Base-by-base conservation (phyloP, 371 early-diverging fungal species). In the Mortierella sp. region DNA sequence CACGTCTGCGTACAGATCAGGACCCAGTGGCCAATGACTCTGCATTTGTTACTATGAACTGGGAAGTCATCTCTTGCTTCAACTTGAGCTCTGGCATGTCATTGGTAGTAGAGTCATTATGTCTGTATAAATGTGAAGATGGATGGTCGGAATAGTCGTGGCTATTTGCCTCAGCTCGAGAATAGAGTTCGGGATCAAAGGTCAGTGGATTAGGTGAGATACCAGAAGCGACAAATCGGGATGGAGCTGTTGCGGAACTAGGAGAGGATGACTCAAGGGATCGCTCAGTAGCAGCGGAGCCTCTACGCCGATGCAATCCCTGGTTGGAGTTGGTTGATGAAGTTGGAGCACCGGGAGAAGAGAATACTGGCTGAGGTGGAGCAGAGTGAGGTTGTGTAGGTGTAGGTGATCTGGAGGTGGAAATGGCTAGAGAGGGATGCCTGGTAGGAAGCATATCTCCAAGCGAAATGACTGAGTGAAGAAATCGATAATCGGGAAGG, bases 221-320 rank as follows among this genome's bases (percentile, higher is more conserved):
- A 52, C 22, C 22, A 24, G 52, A 47, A 20, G 47, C 47, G 20
- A 11, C 18, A 20, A 11, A 2, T 24, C 24, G 5, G 20, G 4
- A 6, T 24, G 24, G 52, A 55, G 24, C 9, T 12, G 30, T 28
- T 28, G 28, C 8, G 3, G 14, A 51, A 9, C n/a, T 28, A 0
- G 72, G 32, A 22, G 65, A 64, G n/a, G 58, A 24, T 18, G 52
- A 22, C 5, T 14, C 26, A 9, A 43, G 47, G n/a, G 72, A 58
- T 5, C 49, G 39, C 22, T 75, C 69, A 16, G 75, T 70, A 10
- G 57, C 26, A 1, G 35, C 35, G n/a, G 70, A 69, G 26, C 70
- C 61, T 40, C 55, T 22, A 16, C 70, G 63, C 9, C 70, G 75
- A 54, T 75, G 75, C 24, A 75, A 37, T 5, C 64, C 62, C 5